Evolutionary conservation across 805 yeast species (phyloP).

Genomic region (Ogataea ganodermae): DNA sequence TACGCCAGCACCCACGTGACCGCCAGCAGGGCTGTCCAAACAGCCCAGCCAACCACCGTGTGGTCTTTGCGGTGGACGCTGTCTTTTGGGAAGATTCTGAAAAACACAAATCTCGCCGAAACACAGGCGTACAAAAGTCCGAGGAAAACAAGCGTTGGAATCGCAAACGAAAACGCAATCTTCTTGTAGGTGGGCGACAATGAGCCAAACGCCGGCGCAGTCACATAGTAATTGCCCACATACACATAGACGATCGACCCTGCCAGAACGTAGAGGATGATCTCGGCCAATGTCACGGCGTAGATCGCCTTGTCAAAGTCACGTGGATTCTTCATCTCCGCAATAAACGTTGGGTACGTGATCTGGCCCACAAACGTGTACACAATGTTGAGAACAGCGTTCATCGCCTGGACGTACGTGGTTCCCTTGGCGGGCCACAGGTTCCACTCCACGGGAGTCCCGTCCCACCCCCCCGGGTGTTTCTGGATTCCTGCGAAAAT

Average conservation of each 20-base stretch:
- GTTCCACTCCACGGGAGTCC: constrained; percentile 43
- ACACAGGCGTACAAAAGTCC: constrained; percentile 59
- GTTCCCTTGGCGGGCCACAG: constrained; percentile 56
- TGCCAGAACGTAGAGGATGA: constrained; percentile 51
- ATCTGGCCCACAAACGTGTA: constrained; percentile 68
- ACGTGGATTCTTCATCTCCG: constrained; percentile 57
- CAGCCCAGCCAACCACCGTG: constrained; percentile 53
- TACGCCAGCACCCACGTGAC: constrained; percentile 54
- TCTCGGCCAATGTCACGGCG: constrained; percentile 52
- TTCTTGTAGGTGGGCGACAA: constrained; percentile 48
- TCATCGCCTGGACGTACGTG: constrained; percentile 54
- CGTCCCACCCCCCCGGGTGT: constrained; percentile 45
- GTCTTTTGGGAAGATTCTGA: constrained; percentile 43
- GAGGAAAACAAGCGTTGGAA: constrained; percentile 58
- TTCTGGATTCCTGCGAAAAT: constrained; percentile 54
- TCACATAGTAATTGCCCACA: constrained; percentile 54
- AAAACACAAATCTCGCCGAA: constrained; percentile 53
- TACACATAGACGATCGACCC: constrained; percentile 62
- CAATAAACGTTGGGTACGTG: constrained; percentile 61
- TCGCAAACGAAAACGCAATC: constrained; percentile 59
- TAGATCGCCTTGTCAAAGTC: constrained; percentile 60
- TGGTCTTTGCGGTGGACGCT: constrained; percentile 49
- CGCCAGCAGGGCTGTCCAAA: constrained; percentile 49
- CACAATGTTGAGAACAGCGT: constrained; percentile 58
- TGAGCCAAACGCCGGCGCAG: constrained; percentile 63